Conservation (phyloP, 2,329 filamentous ascomycete genomes). For the Trichoderma sp. region DNA sequence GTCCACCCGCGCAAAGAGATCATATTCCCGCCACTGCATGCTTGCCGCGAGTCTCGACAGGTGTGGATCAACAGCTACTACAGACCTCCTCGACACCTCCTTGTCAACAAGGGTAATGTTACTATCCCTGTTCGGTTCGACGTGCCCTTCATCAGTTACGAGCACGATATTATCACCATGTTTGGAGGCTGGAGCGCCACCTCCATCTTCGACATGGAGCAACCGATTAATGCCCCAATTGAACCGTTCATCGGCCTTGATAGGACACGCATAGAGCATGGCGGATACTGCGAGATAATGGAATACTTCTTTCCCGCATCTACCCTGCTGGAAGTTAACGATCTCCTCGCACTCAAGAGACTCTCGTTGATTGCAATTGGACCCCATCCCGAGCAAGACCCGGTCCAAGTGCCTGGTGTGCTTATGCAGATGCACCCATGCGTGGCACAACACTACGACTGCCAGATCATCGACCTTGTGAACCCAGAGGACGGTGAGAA, state of each 20-base stretch:
- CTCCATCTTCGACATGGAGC: not conserved
- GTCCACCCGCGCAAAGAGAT: conserved; percentile 15
- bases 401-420: not conserved
- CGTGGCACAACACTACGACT: conserved; percentile 10
- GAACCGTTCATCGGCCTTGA: conserved; percentile 10
- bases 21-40: conserved; percentile 18
- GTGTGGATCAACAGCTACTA: conserved; percentile 14
- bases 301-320: conserved; percentile 2
- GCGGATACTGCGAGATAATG: conserved; percentile 9
- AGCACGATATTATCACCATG: conserved; percentile 18
- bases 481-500: not conserved
- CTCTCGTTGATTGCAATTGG: conserved; percentile 16
- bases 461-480: conserved; percentile 5
- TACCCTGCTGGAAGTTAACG: conserved; percentile 3
- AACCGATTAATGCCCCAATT: not conserved
- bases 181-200: conserved; percentile 19
- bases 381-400: not conserved
- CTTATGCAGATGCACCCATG: conserved; percentile 9
- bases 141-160: conserved; percentile 20
- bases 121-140: not conserved
- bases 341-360: not conserved
- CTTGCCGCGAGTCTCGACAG: conserved; percentile 9
- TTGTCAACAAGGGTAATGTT: not conserved
- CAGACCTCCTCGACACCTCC: not conserved
- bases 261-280: conserved; percentile 1